Conservation (phyloP, 2,329 filamentous ascomycete species). For the Sporothrix pallida region DNA sequence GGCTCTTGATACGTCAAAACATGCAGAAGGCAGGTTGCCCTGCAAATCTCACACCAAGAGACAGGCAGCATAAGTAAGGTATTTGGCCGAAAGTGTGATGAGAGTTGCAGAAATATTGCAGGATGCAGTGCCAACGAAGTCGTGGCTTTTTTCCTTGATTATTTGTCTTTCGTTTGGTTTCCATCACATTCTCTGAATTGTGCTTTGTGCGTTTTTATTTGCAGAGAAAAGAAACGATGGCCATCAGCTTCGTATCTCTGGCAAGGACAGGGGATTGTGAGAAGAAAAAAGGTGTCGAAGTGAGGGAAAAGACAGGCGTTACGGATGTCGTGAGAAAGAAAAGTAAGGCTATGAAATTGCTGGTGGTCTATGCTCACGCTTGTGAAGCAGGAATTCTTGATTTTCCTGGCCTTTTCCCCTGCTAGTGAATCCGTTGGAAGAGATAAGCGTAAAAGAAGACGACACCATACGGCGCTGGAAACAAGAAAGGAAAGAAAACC, state of each 20-base stretch:
- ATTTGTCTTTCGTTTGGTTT: neutral
- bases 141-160: neutral
- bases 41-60: slow-evolving; percentile 6
- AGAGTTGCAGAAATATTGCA: slow-evolving; percentile 23
- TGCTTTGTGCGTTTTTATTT: neutral
- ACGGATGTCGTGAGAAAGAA: slow-evolving; percentile 5
- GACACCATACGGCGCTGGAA: neutral
- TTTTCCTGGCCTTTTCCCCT: neutral
- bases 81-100: slow-evolving; percentile 11
- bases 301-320: neutral
- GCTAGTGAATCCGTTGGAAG: neutral
- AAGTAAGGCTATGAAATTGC: slow-evolving; percentile 9
- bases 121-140: slow-evolving; percentile 25
- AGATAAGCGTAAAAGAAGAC: neutral
- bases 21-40: neutral
- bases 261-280: slow-evolving; percentile 7
- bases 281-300: neutral
- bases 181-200: neutral
- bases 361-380: slow-evolving; percentile 23
- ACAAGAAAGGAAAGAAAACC: neutral
- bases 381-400: slow-evolving; percentile 3
- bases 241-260: neutral
- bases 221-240: neutral
- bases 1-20: slow-evolving; percentile 12
- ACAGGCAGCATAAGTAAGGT: neutral